phyloP scores from a whole-genome alignment of 495 filamentous ascomycete species.

The Tuber indicum region DNA sequence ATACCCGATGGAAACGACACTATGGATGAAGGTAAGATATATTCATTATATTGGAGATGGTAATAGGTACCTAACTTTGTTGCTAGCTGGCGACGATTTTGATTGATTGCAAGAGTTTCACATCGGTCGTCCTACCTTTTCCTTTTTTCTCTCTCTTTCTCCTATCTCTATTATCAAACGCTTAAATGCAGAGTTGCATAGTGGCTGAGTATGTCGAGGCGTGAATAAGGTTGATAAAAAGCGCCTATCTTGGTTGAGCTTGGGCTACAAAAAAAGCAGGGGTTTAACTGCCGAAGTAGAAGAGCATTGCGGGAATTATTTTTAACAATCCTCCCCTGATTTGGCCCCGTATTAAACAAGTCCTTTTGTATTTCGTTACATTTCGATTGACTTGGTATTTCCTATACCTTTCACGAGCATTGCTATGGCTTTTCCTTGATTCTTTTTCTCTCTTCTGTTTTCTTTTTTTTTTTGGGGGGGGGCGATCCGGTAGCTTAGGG shows the following conservation, averaged over 20 bases:
- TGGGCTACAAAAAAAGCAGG: not conserved
- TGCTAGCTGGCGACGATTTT: conserved; percentile 11
- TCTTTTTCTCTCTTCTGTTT: not conserved
- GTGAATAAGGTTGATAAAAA: not conserved
- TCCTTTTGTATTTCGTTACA: conserved; percentile 24
- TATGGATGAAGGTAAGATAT: conserved; percentile 39
- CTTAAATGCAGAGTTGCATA: conserved; percentile 17
- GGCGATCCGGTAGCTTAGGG: conserved; percentile 33
- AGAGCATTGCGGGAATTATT: not conserved
- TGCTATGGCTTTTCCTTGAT: conserved; percentile 35
- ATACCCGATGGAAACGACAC: conserved; percentile 36
- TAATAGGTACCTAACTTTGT: conserved; percentile 4
- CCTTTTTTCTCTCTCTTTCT: conserved; percentile 13
- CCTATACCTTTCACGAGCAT: conserved; percentile 25
- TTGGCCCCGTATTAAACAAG: conserved; percentile 18
- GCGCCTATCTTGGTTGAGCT: not conserved
- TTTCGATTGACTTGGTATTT: conserved; percentile 21
- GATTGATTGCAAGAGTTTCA: conserved; percentile 32
- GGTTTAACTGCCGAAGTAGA: not conserved
- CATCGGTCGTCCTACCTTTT: conserved; percentile 26
- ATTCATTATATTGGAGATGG: not conserved
- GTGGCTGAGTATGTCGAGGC: not conserved
- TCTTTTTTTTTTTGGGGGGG: conserved; percentile 18
- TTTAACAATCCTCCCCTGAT: conserved; percentile 21
- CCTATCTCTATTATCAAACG: conserved; percentile 13